Base-by-base conservation (phyloP, 176 grass and related monocot species). In the Aegilops longissima region DNA sequence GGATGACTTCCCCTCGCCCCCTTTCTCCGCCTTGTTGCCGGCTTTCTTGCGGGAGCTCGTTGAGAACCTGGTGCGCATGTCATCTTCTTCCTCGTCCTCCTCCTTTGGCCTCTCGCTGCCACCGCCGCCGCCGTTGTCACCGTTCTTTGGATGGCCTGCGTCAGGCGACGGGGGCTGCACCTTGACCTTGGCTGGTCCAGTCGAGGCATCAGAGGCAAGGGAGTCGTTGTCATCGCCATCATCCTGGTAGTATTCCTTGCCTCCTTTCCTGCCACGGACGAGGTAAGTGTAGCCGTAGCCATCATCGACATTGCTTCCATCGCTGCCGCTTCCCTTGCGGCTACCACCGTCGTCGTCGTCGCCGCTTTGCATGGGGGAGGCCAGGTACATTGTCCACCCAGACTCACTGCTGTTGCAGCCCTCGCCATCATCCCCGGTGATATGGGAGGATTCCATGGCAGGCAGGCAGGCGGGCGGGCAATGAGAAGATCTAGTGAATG, bases 331-430 rank as follows among this genome's bases (percentile, higher is more conserved):
- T 1, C 65, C 78, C 36, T 93, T 87, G 73, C 77, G 45, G 25
- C 44, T 59, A 24, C 61, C 61, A 25, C n/a, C 34, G 14, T 83
- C 88, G 70, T 31, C 21, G 8, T 87, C 84, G 21, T 39, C 87
- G 9, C 82, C 86, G 42, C 88, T 87, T 27, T 95, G 84, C 84
- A 93, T 83, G 78, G 93, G 95, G 45, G 95, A 95, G 78, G 75
- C 87, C 20, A 97, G 91, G 87, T 97, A 97, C 92, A 95, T 86
- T 83, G 95, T 97, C 95, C 95, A 97, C 33, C 95, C 93, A 8
- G 95, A 97, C 82, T 97, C 93, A 12, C 84, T 87, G 87, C 95
- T 95, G 90, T 87, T 93, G 70, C 91, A 97, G 54, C 91, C 88
- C 85, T 97, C 94, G 29, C 63, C 88, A 51, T 80, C 95, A 83